Evolutionary conservation across 257 asterid genomes (phyloP), one percentile per base, ranked within the genome.

Genomic region (Ophiorrhiza pumila): DNA sequence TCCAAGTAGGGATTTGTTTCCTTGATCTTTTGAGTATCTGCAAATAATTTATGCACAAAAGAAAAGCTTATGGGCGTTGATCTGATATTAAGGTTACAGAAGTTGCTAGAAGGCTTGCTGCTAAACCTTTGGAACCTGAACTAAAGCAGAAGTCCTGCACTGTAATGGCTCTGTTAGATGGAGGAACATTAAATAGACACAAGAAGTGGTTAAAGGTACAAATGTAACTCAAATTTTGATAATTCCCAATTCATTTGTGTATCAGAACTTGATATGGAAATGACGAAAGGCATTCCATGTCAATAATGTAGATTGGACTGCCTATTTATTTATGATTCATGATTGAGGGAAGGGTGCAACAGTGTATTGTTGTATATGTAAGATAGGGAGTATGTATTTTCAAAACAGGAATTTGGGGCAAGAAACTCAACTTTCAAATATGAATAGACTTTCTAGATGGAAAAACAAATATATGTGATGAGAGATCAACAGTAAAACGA

Each of bases 111-210:
- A 71, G 63, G 77, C 88, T 91, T 83, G 85, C 91, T 78, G 90
- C 96, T 45, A 85, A 82, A 79, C 77, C 87, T 45, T 69, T 78
- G 60, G 86, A 84, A 65, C 72, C 37, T 74, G 91, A 86, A 55
- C 60, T 84, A 58, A 89, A 82, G 60, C 85, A 74, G 73, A 86
- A 85, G 81, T 80, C 92, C 18, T 94, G 85, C 80, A 74, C 85
- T 60, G 82, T 91, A 71, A 94, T 94, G 99, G 99, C 97, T 80
- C 99, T 94, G 80, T 82, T 94, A 81, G 97, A 91, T 78, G 99
- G 99, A 69, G 99, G 97, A 68, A 86, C 87, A 63, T 79, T 94
- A 84, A 88, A 74, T 78, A 89, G 99, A 74, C 99, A 94, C 72
- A 91, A 82, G 85, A 91, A 87, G 82, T 94, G 99, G 99, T 80